phyloP scores from a whole-genome alignment of 139 green algal species.

The Coelastrella sp. region DNA sequence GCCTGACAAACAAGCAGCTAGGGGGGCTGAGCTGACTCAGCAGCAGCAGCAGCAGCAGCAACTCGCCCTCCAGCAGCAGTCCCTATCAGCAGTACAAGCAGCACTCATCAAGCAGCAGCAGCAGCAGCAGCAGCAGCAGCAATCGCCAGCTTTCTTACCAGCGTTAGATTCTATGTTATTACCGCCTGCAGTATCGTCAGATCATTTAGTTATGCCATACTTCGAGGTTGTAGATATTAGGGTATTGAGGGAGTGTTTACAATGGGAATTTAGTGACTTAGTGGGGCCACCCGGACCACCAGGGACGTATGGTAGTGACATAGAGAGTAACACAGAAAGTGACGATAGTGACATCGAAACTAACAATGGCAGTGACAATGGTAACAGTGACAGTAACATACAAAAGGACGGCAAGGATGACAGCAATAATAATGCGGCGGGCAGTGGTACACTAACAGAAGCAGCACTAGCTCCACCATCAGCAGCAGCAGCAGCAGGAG shows the following conservation, averaged over 20 bases:
- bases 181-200: not conserved
- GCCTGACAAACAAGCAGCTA: not conserved
- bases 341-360: not conserved
- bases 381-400: not conserved
- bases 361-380: not conserved
- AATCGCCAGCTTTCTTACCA: too few species aligned
- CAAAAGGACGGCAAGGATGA: not conserved
- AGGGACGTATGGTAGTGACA: slow-evolving; percentile 25
- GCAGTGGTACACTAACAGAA: not conserved
- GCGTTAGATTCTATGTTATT: not conserved
- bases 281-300: slow-evolving; percentile 39
- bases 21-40: not conserved
- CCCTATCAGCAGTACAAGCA: not conserved
- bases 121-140: slow-evolving; percentile 7
- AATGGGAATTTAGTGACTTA: slow-evolving; percentile 78
- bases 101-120: not conserved
- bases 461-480: too few species aligned
- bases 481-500: not conserved
- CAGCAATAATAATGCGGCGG: not conserved
- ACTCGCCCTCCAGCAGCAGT: not conserved
- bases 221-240: slow-evolving; percentile 70
- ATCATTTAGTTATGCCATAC: slow-evolving; percentile 36
- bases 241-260: slow-evolving; percentile 86
- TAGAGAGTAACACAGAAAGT: not conserved
- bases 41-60: slow-evolving; percentile 23